phyloP scores from a whole-genome alignment of 208 protist species.

The Leishmania major region DNA sequence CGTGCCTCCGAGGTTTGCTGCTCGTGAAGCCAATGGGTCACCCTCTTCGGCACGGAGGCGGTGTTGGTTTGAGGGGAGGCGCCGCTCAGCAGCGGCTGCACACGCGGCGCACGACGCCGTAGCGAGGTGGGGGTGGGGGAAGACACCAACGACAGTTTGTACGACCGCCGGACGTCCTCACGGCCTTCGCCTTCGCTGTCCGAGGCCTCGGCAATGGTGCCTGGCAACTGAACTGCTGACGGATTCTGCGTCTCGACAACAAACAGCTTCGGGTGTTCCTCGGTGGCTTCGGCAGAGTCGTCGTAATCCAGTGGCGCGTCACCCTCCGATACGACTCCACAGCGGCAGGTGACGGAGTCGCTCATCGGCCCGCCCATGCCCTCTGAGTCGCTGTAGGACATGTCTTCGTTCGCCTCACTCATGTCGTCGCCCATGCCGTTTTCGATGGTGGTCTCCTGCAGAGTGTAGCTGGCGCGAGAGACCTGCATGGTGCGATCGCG shows the following conservation, averaged over 20 bases:
- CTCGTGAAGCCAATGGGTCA: slow-evolving; percentile 24
- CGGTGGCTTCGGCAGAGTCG: background rate
- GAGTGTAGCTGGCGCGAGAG: slow-evolving; percentile 20
- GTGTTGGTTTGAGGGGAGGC: background rate
- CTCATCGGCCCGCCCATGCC: background rate
- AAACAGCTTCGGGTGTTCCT: slow-evolving; percentile 29
- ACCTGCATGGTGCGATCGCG: slow-evolving; percentile 19
- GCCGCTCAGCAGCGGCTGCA: slow-evolving; percentile 5
- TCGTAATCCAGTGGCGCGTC: background rate
- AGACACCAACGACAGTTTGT: slow-evolving; percentile 36
- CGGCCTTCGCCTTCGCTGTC: slow-evolving; percentile 26
- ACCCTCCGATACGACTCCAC: slow-evolving; percentile 9
- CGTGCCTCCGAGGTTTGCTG: slow-evolving; percentile 7
- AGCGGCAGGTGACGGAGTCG: slow-evolving; percentile 34
- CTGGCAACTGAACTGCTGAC: slow-evolving; percentile 10
- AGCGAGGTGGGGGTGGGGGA: slow-evolving; percentile 27
- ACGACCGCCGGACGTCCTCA: slow-evolving; percentile 16
- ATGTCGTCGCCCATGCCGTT: slow-evolving; percentile 28
- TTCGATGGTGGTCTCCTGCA: slow-evolving; percentile 4
- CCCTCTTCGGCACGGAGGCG: slow-evolving; percentile 10
- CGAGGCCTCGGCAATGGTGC: slow-evolving; percentile 31
- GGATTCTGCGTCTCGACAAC: slow-evolving; percentile 36
- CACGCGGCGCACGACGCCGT: slow-evolving; percentile 11
- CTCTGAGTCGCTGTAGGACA: slow-evolving; percentile 19
- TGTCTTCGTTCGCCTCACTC: slow-evolving; percentile 22